Evolutionary conservation across 345 rosid species (phyloP), one percentile per base, ranked within the genome.

Genomic region (Litchi chinensis): DNA sequence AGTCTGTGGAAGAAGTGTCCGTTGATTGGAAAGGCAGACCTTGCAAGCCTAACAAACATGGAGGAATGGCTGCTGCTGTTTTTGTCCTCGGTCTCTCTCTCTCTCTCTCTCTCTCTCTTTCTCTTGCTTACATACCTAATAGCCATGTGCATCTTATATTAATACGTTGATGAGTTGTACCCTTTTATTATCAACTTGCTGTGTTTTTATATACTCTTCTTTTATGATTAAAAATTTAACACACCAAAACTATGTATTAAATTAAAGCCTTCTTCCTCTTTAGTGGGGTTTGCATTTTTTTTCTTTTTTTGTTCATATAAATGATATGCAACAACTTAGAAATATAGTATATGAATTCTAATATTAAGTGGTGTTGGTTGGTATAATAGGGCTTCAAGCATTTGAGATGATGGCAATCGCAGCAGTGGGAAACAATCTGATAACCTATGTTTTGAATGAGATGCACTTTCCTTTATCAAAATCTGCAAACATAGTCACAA

Each of bases 391-490:
- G 10, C 86, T 90, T 19, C 89, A 90, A 87, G 87, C 87, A 44
- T 88, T 90, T 82, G 93, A 90, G 73, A 88, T 90, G 92, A 90
- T 89, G 88, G 97, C 94, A 43, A 90, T 88, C 41, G 93, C 93
- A 0, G 95, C 93, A 21, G 93, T 91, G 62, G 98, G 95, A 60
- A 94, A 91, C 91, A 94, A 92, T 88, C 86, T 94, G 76, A 92
- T 94, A 75, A 87, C 91, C 13, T 94, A 94, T 71, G 87, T 91
- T 52, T 81, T 87, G 77, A 81, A 90, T 57, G 90, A 90, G 79
- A 92, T 94, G 98, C 95, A 94, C 80, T 86, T 88, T 18, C 82
- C 97, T 65, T 83, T 91, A 70, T 91, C 97, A 26, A 89, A 88
- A 73, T 77, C 98, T 16, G 98, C 97, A 79, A 94, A 92, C 82